A percentile compares a stretch with the other conserved stretches of the same genome.
Conservation (phyloP, 345 rosid genomes). For the Gynandropsis gynandra region DNA sequence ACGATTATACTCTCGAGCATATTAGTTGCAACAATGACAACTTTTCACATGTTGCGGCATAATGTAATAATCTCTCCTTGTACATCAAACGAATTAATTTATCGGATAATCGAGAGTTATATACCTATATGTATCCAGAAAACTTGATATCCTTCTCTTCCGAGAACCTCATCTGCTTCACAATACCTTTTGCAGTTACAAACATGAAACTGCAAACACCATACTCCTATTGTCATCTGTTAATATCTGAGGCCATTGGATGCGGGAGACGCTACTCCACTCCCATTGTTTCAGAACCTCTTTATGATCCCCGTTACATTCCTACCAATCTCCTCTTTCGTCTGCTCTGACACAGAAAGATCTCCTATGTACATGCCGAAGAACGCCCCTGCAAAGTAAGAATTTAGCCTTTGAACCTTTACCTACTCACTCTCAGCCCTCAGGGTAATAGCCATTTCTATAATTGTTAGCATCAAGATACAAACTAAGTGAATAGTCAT, state of each 20-base stretch:
- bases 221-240: slow-evolving; percentile 14
- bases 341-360: slow-evolving; percentile 67
- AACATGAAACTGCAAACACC: too few relatives aligned
- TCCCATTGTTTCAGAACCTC: slow-evolving; percentile 39
- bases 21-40: too few relatives aligned
- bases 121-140: too few relatives aligned
- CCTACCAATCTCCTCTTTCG: slow-evolving; percentile 85
- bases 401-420: background rate
- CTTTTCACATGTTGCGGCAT: too few relatives aligned
- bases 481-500: too few relatives aligned
- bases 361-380: slow-evolving; percentile 95
- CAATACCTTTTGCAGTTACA: too few relatives aligned
- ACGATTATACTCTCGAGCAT: too few relatives aligned
- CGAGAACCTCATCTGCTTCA: background rate
- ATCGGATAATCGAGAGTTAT: too few relatives aligned
- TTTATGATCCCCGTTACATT: slow-evolving; percentile 57
- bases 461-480: too few relatives aligned
- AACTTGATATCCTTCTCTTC: background rate
- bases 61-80: too few relatives aligned
- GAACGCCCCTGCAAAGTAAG: slow-evolving; percentile 59
- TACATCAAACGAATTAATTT: too few relatives aligned
- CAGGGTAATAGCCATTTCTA: background rate
- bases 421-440: slow-evolving; percentile 10
- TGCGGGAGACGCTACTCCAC: background rate
- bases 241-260: slow-evolving; percentile 25